phyloP scores from a whole-genome alignment of 129 eudicot species.

The sunflower (Helianthus annuus) region DNA sequence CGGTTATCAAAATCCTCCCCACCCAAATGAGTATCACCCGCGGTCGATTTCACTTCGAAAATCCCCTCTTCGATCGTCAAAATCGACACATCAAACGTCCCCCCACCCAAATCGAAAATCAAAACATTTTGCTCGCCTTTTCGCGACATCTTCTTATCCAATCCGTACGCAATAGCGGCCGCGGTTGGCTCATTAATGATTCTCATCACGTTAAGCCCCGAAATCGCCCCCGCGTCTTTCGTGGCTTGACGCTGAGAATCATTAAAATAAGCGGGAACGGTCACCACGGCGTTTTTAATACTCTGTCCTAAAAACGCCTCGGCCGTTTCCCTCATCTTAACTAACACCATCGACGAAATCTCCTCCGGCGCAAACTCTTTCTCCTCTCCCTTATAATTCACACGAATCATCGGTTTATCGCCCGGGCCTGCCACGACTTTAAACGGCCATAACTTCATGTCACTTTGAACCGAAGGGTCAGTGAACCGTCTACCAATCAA shows the following conservation, averaged over 20 bases:
- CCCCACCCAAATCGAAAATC: slow-evolving; percentile 77
- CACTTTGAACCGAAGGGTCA: slow-evolving; percentile 68
- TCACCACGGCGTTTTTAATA: slow-evolving; percentile 62
- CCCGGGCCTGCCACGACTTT: slow-evolving; percentile 60
- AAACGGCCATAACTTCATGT: slow-evolving; percentile 82
- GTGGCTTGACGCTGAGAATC: slow-evolving; percentile 81
- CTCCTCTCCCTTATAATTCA: slow-evolving; percentile 59
- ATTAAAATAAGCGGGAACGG: slow-evolving; percentile 81
- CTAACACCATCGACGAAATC: slow-evolving; percentile 68
- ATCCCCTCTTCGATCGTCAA: slow-evolving; percentile 82
- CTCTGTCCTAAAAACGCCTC: slow-evolving; percentile 57
- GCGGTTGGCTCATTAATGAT: slow-evolving; percentile 85
- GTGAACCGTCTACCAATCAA: slow-evolving; percentile 61
- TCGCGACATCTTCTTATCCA: slow-evolving; percentile 49
- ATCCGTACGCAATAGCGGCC: slow-evolving; percentile 78
- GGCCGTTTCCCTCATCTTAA: slow-evolving; percentile 62
- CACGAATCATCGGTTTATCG: slow-evolving; percentile 71
- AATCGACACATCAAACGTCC: slow-evolving; percentile 74
- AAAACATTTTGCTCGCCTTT: slow-evolving; percentile 65
- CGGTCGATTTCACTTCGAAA: slow-evolving; percentile 79
- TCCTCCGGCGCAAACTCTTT: slow-evolving; percentile 71
- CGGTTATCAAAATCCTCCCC: slow-evolving; percentile 84
- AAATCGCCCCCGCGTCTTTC: slow-evolving; percentile 69
- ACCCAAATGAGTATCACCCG: slow-evolving; percentile 81
- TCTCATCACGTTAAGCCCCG: slow-evolving; percentile 69